Base-by-base conservation (phyloP, 2,329 filamentous ascomycete genomes). In the Diaporthe amygdali region DNA sequence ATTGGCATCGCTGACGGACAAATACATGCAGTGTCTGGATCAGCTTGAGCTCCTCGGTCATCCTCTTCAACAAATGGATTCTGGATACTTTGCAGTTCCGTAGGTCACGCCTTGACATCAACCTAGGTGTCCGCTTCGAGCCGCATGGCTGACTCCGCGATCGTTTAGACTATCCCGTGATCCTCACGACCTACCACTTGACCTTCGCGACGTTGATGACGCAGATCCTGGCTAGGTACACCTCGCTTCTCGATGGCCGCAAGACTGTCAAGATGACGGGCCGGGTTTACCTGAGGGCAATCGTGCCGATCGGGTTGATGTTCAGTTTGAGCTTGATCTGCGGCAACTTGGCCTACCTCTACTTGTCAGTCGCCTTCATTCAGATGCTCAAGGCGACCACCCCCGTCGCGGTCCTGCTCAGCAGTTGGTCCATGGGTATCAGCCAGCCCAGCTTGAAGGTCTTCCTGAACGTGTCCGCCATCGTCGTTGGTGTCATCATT, bases 381-480 rank as follows among this genome's bases (percentile, higher is more conserved):
- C 96, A 98, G 88, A 98, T 98, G 96, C 91, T 98, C 82, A 98
- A 98, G 93, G 96, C 96, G 76, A 98, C 95, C 52, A 98, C 94
- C 39, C 96, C 96, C 20, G 95, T 98, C 72, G 95, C 95, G 68
- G 95, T 98, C 66, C 90, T 99, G 47, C 84, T 98, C 76, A 93
- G 94, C 49, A 94, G 94, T 76, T 98, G 96, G 96, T 86, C 88
- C 67, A 91, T 98, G 78, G 94, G 95, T 71, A 91, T 97, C 66
- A 91, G 94, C 17, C 91, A 94, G 73, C 93, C 94, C 68, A 97
- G 95, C 85, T 81, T 96, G 76, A 95, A 91, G 86, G 93, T 94
- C 61, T 92, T 99, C 77, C 89, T 94, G 80, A 99, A 99, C 80
- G 95, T 99, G 74, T 96, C 94, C 51, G 89, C 96, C 80, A 99